phyloP scores from a whole-genome alignment of 306 rosid genomes.

The Canavalia ensiformis region DNA sequence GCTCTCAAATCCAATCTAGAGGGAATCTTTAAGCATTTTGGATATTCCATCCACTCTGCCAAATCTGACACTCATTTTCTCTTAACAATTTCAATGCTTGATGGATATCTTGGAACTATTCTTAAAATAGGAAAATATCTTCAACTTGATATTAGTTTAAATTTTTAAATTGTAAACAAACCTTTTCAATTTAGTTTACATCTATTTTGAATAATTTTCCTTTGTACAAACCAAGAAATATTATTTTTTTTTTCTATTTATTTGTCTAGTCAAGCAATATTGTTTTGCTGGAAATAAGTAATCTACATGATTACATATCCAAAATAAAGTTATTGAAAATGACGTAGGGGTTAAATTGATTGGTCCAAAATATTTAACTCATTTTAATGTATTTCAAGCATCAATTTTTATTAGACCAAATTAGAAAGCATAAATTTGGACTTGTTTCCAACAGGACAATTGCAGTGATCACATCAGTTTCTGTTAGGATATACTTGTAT shows the following conservation, averaged over 20 bases:
- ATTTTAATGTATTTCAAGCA: neutral
- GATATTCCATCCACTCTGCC: neutral
- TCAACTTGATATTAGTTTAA: neutral
- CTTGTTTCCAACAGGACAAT: neutral
- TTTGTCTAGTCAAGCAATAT: no score
- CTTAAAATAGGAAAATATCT: neutral
- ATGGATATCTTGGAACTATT: neutral
- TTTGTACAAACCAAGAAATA: neutral
- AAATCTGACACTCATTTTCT: neutral
- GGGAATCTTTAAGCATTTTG: neutral
- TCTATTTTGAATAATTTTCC: neutral
- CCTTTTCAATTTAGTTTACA: neutral
- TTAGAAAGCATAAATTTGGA: neutral
- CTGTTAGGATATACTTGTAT: no score
- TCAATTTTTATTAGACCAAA: neutral
- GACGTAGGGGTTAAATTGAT: neutral
- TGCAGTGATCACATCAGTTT: neutral
- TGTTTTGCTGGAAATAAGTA: neutral
- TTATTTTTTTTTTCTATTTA: no score
- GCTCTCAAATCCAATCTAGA: no score
- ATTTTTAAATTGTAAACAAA: neutral
- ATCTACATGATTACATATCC: neutral
- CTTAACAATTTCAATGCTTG: neutral
- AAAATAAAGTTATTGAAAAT: no score
- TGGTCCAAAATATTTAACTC: neutral